Conservation (phyloP, 257 asterid species). For the Scutellaria galericulata region DNA sequence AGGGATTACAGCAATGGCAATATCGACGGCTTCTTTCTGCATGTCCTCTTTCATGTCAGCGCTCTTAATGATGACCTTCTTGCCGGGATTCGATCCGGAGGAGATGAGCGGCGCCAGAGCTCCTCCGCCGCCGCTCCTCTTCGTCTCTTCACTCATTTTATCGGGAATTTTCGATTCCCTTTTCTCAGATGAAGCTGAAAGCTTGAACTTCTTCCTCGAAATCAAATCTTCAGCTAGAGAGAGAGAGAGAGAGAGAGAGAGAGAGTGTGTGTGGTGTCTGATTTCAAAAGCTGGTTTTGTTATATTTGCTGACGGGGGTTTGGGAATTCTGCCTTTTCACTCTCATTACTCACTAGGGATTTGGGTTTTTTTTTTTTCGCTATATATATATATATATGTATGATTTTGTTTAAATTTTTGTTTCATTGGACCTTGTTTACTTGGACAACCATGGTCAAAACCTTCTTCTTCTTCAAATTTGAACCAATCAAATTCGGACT, state of each 20-base stretch:
- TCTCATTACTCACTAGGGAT: conserved; percentile 7
- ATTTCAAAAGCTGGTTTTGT: conserved; percentile 39
- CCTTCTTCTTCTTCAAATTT: too few species aligned
- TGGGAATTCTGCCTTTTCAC: conserved; percentile 37
- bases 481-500: too few species aligned
- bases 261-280: conserved; percentile 38
- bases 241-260: conserved; percentile 30
- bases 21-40: conserved; percentile 92
- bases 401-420: too few species aligned
- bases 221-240: conserved; percentile 26
- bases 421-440: too few species aligned
- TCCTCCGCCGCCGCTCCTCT: conserved; percentile 69
- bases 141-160: conserved; percentile 74
- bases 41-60: conserved; percentile 96
- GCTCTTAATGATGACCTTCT: conserved; percentile 80
- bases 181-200: conserved; percentile 16
- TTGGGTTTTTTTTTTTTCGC: background rate
- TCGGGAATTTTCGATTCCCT: conserved; percentile 18
- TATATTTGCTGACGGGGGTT: conserved; percentile 32
- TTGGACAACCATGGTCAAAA: too few species aligned
- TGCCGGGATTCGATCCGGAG: conserved; percentile 57
- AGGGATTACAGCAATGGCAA: conserved; percentile 76
- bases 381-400: too few species aligned
- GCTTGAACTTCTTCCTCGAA: conserved; percentile 17
- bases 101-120: conserved; percentile 48